A percentile compares a stretch with the other conserved stretches of the same genome.
These are phyloP conservation scores for Eimeria nieschulzi DNA, from an alignment of 169 alveolate species.

Conservation along the genomic window DNA sequence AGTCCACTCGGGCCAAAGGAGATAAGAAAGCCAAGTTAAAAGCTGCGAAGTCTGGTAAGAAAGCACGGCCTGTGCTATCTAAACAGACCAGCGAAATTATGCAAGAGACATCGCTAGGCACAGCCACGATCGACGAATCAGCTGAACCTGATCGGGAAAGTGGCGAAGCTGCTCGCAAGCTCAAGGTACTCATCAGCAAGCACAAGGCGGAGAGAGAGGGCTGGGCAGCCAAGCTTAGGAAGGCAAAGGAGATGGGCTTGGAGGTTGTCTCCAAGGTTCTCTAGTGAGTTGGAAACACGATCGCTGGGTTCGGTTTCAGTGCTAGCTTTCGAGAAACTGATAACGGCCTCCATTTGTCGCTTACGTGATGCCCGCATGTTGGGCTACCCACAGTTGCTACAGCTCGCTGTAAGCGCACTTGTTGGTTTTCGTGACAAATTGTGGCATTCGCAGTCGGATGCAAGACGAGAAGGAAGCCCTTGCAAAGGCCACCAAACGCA, in stretches of 20 bases:
- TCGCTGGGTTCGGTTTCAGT: no score
- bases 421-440: no score
- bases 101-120: constrained; percentile 7
- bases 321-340: no score
- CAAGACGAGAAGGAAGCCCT: constrained; percentile 66
- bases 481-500: constrained; percentile 54
- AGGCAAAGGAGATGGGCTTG: constrained; percentile 71
- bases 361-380: no score
- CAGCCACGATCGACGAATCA: constrained; percentile 24
- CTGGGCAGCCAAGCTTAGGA: constrained; percentile 62
- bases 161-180: constrained; percentile 27
- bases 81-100: not conserved
- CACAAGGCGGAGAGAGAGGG: constrained; percentile 63
- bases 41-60: constrained; percentile 14
- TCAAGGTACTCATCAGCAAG: constrained; percentile 46
- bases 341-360: no score
- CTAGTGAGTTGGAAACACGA: constrained; percentile 28
- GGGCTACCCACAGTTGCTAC: no score
- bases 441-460: constrained; percentile 50
- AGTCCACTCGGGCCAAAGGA: not conserved
- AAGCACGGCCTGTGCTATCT: not conserved
- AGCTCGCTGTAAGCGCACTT: no score
- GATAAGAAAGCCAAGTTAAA: constrained; percentile 15
- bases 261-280: constrained; percentile 68
- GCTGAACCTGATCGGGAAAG: constrained; percentile 35